phyloP scores from a whole-genome alignment of 2,329 filamentous ascomycete genomes.

The Purpureocillium takamizusanense region DNA sequence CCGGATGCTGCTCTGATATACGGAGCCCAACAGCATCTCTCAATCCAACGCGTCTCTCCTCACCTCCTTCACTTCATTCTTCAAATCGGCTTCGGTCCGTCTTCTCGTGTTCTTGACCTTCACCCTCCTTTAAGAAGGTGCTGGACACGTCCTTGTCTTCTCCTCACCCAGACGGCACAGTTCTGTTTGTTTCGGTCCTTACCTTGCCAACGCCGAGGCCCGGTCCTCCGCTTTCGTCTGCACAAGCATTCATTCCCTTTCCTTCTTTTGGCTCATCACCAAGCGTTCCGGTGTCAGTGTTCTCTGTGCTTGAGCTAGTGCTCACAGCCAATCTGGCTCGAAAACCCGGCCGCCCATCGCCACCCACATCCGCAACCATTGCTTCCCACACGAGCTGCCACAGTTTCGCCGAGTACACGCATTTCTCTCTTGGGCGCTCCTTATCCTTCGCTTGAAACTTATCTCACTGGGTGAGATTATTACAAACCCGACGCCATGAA shows the following conservation, averaged over 20 bases:
- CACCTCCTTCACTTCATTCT: conserved; percentile 4
- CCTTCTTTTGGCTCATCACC: neutral
- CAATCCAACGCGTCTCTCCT: conserved; percentile 10
- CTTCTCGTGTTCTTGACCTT: conserved; percentile 6
- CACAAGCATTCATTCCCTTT: conserved; percentile 13
- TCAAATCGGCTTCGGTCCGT: neutral
- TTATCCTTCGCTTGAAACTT: too few relatives aligned
- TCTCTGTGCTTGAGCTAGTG: neutral
- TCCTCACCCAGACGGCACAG: conserved; percentile 13
- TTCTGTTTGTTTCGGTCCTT: conserved; percentile 21
- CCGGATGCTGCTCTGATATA: too few relatives aligned
- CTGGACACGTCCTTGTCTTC: conserved; percentile 27
- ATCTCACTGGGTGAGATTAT: too few relatives aligned
- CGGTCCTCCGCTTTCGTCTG: conserved; percentile 12
- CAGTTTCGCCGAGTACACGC: too few relatives aligned
- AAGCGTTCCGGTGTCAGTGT: conserved; percentile 26
- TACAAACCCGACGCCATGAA: conserved; percentile 22
- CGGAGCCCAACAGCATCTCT: too few relatives aligned
- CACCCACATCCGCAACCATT: too few relatives aligned
- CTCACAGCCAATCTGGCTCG: neutral
- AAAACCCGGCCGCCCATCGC: too few relatives aligned
- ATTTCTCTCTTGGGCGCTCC: too few relatives aligned
- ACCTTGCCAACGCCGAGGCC: conserved; percentile 13
- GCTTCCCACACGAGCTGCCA: too few relatives aligned
- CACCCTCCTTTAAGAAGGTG: conserved; percentile 12